Conservation (phyloP, 163 green algal species). For the Dunaliella salina region DNA sequence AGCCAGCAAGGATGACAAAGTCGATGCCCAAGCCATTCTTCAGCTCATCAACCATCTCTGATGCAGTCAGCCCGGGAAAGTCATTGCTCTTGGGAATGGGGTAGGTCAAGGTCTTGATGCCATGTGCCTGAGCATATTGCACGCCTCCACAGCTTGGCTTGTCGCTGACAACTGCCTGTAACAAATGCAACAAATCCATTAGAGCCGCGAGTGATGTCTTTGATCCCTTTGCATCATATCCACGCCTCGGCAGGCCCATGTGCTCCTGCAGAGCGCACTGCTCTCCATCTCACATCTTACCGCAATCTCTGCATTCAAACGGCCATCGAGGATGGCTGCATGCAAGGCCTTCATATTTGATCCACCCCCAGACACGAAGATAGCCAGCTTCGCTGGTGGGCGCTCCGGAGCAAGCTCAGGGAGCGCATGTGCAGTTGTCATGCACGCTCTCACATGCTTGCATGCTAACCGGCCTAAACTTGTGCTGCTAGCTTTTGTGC, state of each 20-base stretch:
- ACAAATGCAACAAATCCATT: not conserved
- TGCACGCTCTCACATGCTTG: too few relatives aligned
- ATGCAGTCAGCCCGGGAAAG: constrained; percentile 37
- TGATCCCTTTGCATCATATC: too few relatives aligned
- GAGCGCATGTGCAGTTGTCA: not conserved
- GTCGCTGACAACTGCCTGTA: constrained; percentile 68
- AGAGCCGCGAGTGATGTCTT: not conserved
- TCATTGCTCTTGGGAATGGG: constrained; percentile 61
- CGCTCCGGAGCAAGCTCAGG: constrained; percentile 19
- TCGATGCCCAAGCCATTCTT: constrained; percentile 40
- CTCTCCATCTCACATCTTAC: not conserved
- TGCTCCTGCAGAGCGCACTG: too few relatives aligned
- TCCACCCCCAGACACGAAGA: constrained; percentile 95
- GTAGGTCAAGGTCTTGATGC: constrained; percentile 76
- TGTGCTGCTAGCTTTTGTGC: too few relatives aligned
- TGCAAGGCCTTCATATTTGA: constrained; percentile 95
- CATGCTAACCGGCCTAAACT: too few relatives aligned
- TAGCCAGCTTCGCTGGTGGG: constrained; percentile 56
- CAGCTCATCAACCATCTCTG: constrained; percentile 57
- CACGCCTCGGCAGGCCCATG: too few relatives aligned
- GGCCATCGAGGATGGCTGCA: constrained; percentile 62
- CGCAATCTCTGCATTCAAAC: constrained; percentile 60
- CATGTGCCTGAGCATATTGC: constrained; percentile 63
- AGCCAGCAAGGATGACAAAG: constrained; percentile 88
- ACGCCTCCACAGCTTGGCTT: constrained; percentile 74